Percentiles rank a stretch among this genome's conserved stretches.
Evolutionary conservation across 179 eudicot species (phyloP).

Genomic region (Silene coronaria): DNA sequence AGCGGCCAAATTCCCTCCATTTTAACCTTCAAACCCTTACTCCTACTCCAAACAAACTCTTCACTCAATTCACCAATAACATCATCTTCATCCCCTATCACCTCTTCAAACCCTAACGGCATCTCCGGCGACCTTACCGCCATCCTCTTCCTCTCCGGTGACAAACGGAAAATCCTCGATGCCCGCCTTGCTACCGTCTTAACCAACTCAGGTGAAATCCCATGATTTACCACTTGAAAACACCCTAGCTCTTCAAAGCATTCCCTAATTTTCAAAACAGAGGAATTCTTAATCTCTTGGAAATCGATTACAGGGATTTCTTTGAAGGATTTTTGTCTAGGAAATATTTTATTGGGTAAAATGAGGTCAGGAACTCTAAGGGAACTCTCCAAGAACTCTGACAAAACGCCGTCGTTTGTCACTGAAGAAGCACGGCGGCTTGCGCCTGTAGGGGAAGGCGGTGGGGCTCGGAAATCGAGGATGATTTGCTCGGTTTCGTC

Average conservation of each 20-base stretch:
- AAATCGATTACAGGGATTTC: constrained; percentile 52
- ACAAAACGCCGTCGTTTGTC: constrained; percentile 56
- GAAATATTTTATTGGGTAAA: constrained; percentile 65
- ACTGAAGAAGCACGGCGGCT: constrained; percentile 62
- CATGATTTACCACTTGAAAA: constrained; percentile 67
- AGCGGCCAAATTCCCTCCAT: constrained; percentile 70
- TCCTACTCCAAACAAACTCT: constrained; percentile 71
- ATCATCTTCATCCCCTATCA: constrained; percentile 37
- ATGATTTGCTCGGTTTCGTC: constrained; percentile 18
- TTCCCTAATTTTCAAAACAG: constrained; percentile 22
- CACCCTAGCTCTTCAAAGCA: constrained; percentile 46
- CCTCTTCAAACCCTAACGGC: constrained; percentile 62
- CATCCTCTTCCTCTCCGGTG: constrained; percentile 44
- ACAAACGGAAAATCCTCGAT: constrained; percentile 38
- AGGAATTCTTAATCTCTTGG: not conserved
- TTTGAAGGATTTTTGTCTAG: constrained; percentile 41
- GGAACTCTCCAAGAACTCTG: constrained; percentile 56
- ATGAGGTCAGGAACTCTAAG: constrained; percentile 66
- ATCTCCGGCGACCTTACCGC: constrained; percentile 39
- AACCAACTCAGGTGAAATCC: constrained; percentile 34
- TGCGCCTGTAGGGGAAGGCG: constrained; percentile 73
- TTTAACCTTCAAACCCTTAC: constrained; percentile 33
- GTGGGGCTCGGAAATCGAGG: constrained; percentile 72
- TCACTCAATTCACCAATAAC: constrained; percentile 35
- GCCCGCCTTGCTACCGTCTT: constrained; percentile 27